Evolutionary conservation across 192 early-diverging fungal genomes (phyloP).

Genomic region (Entomortierella beljakovae): DNA sequence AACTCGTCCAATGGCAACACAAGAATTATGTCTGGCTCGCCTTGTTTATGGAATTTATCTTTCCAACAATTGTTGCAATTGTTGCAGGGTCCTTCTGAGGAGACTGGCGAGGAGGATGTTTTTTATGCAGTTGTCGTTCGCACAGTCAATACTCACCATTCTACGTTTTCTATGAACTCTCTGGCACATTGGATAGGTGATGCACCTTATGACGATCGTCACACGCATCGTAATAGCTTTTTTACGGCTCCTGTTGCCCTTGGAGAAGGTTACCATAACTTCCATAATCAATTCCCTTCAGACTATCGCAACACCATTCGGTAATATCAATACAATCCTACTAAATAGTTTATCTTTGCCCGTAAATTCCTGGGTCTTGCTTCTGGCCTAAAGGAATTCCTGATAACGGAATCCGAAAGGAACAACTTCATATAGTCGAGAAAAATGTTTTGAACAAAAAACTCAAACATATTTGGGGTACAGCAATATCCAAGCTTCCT

Average conservation of each 20-base stretch:
- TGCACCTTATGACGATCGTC: slow-evolving; percentile 83
- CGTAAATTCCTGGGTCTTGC: slow-evolving; percentile 73
- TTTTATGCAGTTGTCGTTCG: no score
- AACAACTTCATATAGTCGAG: slow-evolving; percentile 83
- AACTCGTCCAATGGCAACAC: no score
- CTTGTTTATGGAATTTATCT: no score
- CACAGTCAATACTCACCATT: no score
- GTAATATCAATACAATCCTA: slow-evolving; percentile 87
- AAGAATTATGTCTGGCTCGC: no score
- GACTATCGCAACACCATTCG: slow-evolving; percentile 90
- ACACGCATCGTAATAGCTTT: slow-evolving; percentile 88
- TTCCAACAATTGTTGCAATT: no score
- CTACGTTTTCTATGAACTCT: no score
- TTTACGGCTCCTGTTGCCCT: slow-evolving; percentile 84
- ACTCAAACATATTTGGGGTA: slow-evolving; percentile 79
- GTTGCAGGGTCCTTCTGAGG: no score
- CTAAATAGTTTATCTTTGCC: slow-evolving; percentile 84
- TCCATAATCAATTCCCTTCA: slow-evolving; percentile 90
- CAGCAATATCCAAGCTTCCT: slow-evolving; percentile 76
- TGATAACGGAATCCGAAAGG: slow-evolving; percentile 85
- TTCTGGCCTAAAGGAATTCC: slow-evolving; percentile 85
- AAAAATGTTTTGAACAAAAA: slow-evolving; percentile 79
- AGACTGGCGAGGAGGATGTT: no score
- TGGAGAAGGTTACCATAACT: slow-evolving; percentile 91
- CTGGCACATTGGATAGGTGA: slow-evolving; percentile 86